Evolutionary conservation across 108 stramenopile genomes (phyloP), one percentile per base, ranked within the genome.

Genomic region (Chaetoceros tenuissimus): DNA sequence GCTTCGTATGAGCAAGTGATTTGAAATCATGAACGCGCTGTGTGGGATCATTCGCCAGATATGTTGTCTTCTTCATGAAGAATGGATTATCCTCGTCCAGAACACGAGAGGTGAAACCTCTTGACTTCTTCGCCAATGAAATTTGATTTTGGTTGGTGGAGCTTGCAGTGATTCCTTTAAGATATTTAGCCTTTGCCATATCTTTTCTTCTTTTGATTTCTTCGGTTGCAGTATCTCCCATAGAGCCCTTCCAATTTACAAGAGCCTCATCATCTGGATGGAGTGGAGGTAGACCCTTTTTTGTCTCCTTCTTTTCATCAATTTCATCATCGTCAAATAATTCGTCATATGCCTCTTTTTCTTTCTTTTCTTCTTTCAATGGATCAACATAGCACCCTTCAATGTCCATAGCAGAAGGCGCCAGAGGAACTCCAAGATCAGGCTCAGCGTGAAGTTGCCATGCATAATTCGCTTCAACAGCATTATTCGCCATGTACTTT

Each of bases 51-150:
- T 92, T 92, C 59, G 85, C 79, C 22, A 92, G 65, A 50, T 92
- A 92, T 8, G 87, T 92, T 1, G 86, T 88, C 76, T 86, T 88
- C 43, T 88, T 92, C 90, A 92, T 92, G 71, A 80, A 88, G 70
- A 82, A 75, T 0, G 76, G 71, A 1, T 56, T 72, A 22, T 72
- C 52, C 48, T 88, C 85, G 52, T 92, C 70, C 54, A 92, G 55
- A 13, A 92, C 83, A 53, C 90, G 90, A 27, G 85, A 87, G 40
- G 70, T 55, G 46, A 87, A 74, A 13, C 69, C 69, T 65, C 82
- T 74, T 67, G 77, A 80, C 46, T 53, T 70, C 47, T 76, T 76
- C 21, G 18, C 26, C 10, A 45, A 48, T 24, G 59, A 24, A 17
- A 24, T 49, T 43, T 20, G 52, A 31, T n/a, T 1, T 46, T 56